phyloP scores from a whole-genome alignment of 345 rosid species.

The Lumnitzera littorea region DNA sequence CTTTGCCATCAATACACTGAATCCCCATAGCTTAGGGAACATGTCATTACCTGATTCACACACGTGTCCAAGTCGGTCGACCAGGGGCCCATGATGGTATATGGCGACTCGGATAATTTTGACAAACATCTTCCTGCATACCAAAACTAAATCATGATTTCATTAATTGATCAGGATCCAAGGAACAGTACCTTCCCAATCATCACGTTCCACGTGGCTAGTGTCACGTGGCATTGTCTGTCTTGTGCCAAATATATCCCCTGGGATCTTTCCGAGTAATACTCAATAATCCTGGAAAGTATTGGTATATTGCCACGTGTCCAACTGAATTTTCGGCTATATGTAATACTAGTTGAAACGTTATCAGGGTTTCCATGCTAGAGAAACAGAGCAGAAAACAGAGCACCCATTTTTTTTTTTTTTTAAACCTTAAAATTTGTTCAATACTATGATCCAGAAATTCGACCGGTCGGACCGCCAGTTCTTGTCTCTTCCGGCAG shows the following conservation, averaged over 20 bases:
- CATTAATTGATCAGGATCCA: conserved; percentile 15
- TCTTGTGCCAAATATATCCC: conserved; percentile 12
- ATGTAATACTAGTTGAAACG: neutral
- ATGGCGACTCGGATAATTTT: too few species aligned
- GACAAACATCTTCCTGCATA: conserved; percentile 1
- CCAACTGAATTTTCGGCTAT: neutral
- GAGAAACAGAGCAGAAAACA: too few species aligned
- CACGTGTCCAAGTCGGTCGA: conserved; percentile 25
- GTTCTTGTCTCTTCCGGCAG: conserved; percentile 62
- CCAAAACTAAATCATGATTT: neutral
- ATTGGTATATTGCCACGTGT: conserved; percentile 31
- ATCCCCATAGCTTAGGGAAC: conserved; percentile 14
- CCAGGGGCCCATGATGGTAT: too few species aligned
- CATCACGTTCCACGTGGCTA: conserved; percentile 17
- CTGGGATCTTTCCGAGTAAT: neutral
- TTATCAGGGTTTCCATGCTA: neutral
- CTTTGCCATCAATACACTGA: too few species aligned
- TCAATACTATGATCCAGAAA: conserved; percentile 28
- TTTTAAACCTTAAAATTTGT: neutral
- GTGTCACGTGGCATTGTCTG: conserved; percentile 13
- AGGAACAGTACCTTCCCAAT: conserved; percentile 17
- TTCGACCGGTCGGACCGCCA: conserved; percentile 36
- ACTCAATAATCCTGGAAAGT: conserved; percentile 7
- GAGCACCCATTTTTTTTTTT: neutral
- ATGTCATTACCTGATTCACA: conserved; percentile 16